These are phyloP conservation scores for Trichoderma afroharzianum DNA, from an alignment of 2,329 filamentous ascomycete genomes.

Conservation along the genomic window DNA sequence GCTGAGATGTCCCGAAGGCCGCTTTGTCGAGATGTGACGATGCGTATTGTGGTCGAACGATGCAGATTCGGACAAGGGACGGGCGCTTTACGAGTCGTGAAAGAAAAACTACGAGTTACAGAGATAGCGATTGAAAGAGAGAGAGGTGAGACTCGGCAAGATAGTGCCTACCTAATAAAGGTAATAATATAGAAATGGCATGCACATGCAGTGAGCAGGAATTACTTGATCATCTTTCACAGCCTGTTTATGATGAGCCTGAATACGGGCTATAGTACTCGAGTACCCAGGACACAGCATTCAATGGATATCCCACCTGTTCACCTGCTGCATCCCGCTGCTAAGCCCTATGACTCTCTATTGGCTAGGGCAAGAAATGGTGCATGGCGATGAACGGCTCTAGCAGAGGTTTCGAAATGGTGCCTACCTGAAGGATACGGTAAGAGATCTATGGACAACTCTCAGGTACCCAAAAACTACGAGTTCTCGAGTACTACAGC, in stretches of 20 bases:
- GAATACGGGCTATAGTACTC: background rate
- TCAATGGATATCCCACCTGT: background rate
- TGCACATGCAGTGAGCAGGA: background rate
- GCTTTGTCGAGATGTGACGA: background rate
- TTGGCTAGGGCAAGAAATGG: background rate
- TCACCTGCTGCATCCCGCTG: background rate
- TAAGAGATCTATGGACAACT: background rate
- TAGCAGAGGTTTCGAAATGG: background rate
- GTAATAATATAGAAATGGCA: background rate
- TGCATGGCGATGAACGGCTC: background rate
- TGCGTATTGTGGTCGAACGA: background rate
- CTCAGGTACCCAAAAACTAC: background rate
- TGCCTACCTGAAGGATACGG: background rate
- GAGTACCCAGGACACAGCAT: background rate
- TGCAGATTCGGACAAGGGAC: background rate
- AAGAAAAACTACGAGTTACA: background rate
- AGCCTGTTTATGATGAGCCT: background rate
- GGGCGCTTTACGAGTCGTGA: background rate
- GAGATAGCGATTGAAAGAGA: background rate
- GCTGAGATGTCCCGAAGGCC: constrained; percentile 23
- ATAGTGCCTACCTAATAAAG: background rate
- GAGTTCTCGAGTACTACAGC: background rate
- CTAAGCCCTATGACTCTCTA: background rate
- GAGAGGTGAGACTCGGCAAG: background rate
- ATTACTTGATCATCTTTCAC: background rate